A percentile compares a stretch with the other conserved stretches of the same genome.
These are phyloP conservation scores for Mrakia hoshinonis DNA, from an alignment of 768 basidiomycete genomes.

Conservation along the genomic window DNA sequence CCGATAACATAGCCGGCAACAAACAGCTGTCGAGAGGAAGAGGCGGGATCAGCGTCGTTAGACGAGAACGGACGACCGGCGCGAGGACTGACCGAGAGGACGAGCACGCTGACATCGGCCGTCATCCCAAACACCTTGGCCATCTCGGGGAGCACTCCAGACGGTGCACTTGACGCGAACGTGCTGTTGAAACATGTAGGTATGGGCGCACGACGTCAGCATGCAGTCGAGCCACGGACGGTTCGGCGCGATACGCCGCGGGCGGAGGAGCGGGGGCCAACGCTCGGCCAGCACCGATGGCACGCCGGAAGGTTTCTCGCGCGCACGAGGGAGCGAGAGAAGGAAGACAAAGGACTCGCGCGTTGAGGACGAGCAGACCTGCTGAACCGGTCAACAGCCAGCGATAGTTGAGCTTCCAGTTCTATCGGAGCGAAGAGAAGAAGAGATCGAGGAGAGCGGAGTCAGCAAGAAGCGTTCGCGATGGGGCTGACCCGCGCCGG, in stretches of 20 bases:
- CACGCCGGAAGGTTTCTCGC: not conserved
- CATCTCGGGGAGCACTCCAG: constrained; percentile 24
- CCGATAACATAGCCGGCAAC: constrained; percentile 35
- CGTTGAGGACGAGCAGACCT: constrained; percentile 6
- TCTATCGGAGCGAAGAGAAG: constrained; percentile 3
- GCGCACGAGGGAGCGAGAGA: not conserved
- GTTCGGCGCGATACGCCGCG: not conserved
- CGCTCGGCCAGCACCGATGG: not conserved
- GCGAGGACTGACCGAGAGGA: constrained; percentile 13
- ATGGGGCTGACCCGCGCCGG: too few species aligned
- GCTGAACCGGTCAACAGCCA: constrained; percentile 21
- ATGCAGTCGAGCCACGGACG: not conserved
- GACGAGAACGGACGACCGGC: not conserved
- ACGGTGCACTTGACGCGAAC: constrained; percentile 31
- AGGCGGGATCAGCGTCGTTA: not conserved
- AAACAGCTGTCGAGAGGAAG: constrained; percentile 16
- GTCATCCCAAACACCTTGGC: constrained; percentile 22
- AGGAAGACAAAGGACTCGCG: not conserved
- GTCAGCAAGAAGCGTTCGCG: too few species aligned
- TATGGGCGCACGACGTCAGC: not conserved
- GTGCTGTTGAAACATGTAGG: constrained; percentile 19
- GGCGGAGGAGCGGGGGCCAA: not conserved
- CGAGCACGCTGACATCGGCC: constrained; percentile 14
- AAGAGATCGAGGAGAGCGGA: not conserved
- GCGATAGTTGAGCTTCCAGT: constrained; percentile 12